Evolutionary conservation across 257 asterid species (phyloP).

Genomic region (Przewalskia tangutica): DNA sequence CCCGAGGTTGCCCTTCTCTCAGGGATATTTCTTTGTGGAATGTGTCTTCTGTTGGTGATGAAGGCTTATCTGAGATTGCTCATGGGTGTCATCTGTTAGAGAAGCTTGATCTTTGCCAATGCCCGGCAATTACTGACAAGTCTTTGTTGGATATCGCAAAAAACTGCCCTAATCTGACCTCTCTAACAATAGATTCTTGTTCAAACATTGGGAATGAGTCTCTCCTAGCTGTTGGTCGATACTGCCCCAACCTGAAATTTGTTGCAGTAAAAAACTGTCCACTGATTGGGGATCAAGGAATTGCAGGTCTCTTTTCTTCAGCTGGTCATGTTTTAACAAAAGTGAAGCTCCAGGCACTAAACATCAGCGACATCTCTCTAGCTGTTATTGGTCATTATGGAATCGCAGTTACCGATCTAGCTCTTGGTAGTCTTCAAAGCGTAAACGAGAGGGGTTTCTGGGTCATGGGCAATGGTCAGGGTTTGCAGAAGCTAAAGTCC

Average conservation of each 20-base stretch:
- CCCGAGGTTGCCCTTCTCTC: conserved; percentile 66
- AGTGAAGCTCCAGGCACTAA: conserved; percentile 50
- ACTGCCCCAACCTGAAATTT: conserved; percentile 49
- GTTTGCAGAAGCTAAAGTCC: conserved; percentile 58
- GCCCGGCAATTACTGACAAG: conserved; percentile 63
- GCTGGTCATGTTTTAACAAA: conserved; percentile 47
- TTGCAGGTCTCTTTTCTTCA: conserved; percentile 49
- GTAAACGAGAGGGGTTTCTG: conserved; percentile 88
- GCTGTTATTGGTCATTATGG: conserved; percentile 90
- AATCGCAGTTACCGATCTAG: conserved; percentile 41
- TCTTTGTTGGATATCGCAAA: conserved; percentile 49
- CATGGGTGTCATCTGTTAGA: conserved; percentile 53
- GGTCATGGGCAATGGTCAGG: conserved; percentile 89
- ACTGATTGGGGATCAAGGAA: conserved; percentile 64
- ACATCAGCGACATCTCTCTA: conserved; percentile 57
- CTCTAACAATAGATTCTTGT: conserved; percentile 67
- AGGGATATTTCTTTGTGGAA: conserved; percentile 63
- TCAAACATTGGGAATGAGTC: conserved; percentile 55
- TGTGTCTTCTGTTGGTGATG: conserved; percentile 53
- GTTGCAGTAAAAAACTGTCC: conserved; percentile 52
- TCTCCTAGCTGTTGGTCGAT: conserved; percentile 51
- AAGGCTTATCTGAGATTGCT: conserved; percentile 70
- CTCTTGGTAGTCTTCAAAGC: conserved; percentile 41
- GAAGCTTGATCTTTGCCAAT: conserved; percentile 71
- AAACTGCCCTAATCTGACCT: conserved; percentile 54